A percentile compares a stretch with the other conserved stretches of the same genome.
These are phyloP conservation scores for Phytophthora sansomeana DNA, from an alignment of 352 stramenopile species.

Conservation along the genomic window DNA sequence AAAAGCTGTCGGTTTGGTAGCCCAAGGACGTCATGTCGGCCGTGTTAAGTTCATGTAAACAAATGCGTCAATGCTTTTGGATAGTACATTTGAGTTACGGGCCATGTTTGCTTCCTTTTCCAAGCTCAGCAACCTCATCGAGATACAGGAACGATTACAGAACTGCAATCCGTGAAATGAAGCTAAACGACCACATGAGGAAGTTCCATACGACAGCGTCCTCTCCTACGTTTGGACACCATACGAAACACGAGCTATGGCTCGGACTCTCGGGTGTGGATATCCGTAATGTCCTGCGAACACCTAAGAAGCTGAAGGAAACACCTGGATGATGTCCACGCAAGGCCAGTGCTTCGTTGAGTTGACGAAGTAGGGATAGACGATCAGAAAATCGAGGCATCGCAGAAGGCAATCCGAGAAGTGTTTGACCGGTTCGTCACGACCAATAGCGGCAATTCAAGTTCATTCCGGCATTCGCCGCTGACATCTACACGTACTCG, in stretches of 20 bases:
- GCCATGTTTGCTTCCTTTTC: no score
- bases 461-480: constrained; percentile 24
- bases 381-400: constrained; percentile 24
- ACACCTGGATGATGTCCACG: constrained; percentile 1
- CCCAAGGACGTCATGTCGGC: constrained; percentile 4
- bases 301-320: constrained; percentile 19
- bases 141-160: no score
- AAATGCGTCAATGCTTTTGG: no score
- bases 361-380: constrained; percentile 27
- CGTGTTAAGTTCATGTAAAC: neutral
- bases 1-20: constrained; percentile 12
- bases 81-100: no score
- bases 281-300: constrained; percentile 18
- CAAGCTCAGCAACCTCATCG: no score
- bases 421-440: constrained; percentile 16
- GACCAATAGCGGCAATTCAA: neutral
- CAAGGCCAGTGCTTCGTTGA: constrained; percentile 9
- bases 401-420: neutral
- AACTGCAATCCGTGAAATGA: no score
- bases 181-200: neutral
- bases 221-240: neutral
- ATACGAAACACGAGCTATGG: neutral
- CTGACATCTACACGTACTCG: neutral
- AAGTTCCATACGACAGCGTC: neutral
- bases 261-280: no score